Base-by-base conservation (phyloP, 306 rosid species). In the Medicago arabica region DNA sequence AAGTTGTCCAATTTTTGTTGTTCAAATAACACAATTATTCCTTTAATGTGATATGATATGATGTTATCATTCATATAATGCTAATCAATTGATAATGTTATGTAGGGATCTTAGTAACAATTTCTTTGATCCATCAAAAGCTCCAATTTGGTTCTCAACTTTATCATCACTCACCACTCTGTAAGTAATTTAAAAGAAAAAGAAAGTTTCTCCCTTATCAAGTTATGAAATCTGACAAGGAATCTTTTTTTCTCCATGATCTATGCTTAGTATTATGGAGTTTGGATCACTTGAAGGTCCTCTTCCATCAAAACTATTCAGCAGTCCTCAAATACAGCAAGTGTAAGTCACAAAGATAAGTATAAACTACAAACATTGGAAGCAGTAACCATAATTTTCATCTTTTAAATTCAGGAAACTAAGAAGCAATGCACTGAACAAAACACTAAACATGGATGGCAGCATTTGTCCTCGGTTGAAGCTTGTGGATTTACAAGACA, bases 101-200 rank as follows among this genome's bases (percentile, higher is more conserved):
- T 74, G 18, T 82, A 95, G 99, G 79, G 97, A 95, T 89, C 91
- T 95, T 49, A 92, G 97, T 77, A 89, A 88, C 84, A 95, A 95
- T 88, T 76, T 89, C 66, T 95, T 95, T 80, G 84, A 82, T 53
- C 60, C 92, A 54, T 78, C 96, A 21, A 86, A 69, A 76, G 88
- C 97, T 77, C 99, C 99, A 17, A 8, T 8, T 72, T 95, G 99
- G 99, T 82, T 95, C 80, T 75, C 88, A 53, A 54, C 77, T 73
- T 84, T 90, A 51, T 78, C 85, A 51, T 77, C 86, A 51, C 93
- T 95, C 74, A 95, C 97, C 69, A 92, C 97, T 51, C 65, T 95
- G 99, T 95, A 92, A 89, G 97, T 82, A 41, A 46, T 46, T 69
- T n/a, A 51, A 5, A 71, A 1, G 3, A 28, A 61, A 4, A 28